Evolutionary conservation across 2,329 filamentous ascomycete species (phyloP).

Genomic region (Ophiostoma angusticollis): DNA sequence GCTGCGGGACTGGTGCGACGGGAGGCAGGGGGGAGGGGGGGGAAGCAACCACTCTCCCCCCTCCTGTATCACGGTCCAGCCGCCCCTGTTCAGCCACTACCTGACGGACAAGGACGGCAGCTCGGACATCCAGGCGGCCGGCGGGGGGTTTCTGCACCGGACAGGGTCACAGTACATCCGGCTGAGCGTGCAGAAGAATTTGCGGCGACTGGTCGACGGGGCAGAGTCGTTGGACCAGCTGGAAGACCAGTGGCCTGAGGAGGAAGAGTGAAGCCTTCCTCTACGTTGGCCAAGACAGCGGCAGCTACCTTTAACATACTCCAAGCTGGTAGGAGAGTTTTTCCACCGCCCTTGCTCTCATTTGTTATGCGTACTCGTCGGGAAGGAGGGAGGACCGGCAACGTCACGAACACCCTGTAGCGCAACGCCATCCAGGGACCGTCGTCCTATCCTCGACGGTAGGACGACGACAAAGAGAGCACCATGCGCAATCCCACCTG

Average conservation of each 20-base stretch:
- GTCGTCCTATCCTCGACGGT: too few relatives aligned
- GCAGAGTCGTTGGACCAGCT: constrained; percentile 4
- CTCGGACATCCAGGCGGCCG: constrained; percentile 19
- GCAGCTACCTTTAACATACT: too few relatives aligned
- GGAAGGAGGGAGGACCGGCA: too few relatives aligned
- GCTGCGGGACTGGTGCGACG: constrained; percentile 33
- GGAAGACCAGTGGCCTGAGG: constrained; percentile 17
- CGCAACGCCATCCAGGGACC: too few relatives aligned
- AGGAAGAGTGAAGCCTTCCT: too few relatives aligned
- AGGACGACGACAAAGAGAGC: too few relatives aligned
- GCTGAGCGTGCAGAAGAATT: constrained; percentile 18
- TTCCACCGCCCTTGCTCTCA: too few relatives aligned
- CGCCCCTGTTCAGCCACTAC: constrained; percentile 19
- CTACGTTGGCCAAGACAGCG: too few relatives aligned
- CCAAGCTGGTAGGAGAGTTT: too few relatives aligned
- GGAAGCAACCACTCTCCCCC: constrained; percentile 2
- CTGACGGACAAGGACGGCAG: constrained; percentile 15
- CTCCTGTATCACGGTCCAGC: constrained; percentile 20
- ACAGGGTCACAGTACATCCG: constrained; percentile 19
- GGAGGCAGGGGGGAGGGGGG: constrained; percentile 12
- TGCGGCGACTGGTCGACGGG: constrained; percentile 16
- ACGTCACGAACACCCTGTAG: too few relatives aligned
- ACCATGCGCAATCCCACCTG: too few relatives aligned
- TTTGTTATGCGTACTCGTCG: too few relatives aligned
- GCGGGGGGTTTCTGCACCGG: constrained; percentile 18